Evolutionary conservation across 2,329 filamentous ascomycete genomes (phyloP).

Genomic region (Colletotrichum falcatum): DNA sequence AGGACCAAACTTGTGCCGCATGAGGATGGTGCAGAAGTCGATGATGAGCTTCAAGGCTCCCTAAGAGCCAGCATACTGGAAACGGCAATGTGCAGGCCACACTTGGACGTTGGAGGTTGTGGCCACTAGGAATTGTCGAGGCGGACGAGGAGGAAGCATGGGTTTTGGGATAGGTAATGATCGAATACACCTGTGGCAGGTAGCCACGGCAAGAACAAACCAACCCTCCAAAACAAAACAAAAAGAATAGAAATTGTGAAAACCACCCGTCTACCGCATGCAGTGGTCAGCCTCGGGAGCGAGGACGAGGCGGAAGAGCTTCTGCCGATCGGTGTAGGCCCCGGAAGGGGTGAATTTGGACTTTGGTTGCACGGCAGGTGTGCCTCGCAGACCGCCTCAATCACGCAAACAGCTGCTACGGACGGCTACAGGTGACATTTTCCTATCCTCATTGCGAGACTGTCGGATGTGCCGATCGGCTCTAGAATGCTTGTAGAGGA

Average conservation of each 20-base stretch:
- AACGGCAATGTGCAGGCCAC: not conserved
- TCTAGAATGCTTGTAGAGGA: no score
- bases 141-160: not conserved
- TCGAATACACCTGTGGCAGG: not conserved
- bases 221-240: not conserved
- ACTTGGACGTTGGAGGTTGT: not conserved
- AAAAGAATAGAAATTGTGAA: not conserved
- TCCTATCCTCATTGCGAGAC: no score
- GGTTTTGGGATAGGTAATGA: not conserved
- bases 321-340: not conserved
- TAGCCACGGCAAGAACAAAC: no score
- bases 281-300: not conserved
- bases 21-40: not conserved
- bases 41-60: not conserved
- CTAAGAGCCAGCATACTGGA: not conserved
- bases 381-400: conserved; percentile 3
- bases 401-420: not conserved
- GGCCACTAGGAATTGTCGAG: not conserved
- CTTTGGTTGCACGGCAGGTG: not conserved
- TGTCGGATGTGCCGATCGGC: not conserved
- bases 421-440: not conserved
- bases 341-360: not conserved
- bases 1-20: conserved; percentile 2
- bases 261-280: not conserved
- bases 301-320: not conserved